phyloP scores from a whole-genome alignment of 164 flowering plant species.

The Stephania yunnanensis region DNA sequence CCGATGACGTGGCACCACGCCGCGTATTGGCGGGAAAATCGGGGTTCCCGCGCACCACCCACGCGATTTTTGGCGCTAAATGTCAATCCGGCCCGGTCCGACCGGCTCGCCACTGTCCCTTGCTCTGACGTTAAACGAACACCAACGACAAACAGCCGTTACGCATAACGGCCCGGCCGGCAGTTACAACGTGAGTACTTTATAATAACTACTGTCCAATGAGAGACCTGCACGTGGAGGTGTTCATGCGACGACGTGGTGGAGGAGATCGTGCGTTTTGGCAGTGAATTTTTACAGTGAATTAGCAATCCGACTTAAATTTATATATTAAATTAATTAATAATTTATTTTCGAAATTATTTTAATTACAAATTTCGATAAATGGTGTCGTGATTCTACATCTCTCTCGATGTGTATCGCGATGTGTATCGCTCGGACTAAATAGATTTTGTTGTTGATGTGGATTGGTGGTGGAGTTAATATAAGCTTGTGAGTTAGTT shows the following conservation, averaged over 20 bases:
- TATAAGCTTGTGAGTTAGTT: too few relatives aligned
- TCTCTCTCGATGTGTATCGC: too few relatives aligned
- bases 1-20: conserved; percentile 5
- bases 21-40: conserved; percentile 12
- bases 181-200: not conserved
- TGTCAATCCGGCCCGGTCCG: conserved; percentile 7
- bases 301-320: not conserved
- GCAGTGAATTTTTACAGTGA: not conserved
- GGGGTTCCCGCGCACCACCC: not conserved
- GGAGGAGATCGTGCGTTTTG: conserved; percentile 10
- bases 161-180: not conserved
- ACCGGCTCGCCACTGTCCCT: conserved; percentile 3
- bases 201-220: not conserved
- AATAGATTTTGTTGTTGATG: too few relatives aligned
- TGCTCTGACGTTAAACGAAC: not conserved
- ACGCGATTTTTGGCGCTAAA: not conserved
- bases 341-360: not conserved
- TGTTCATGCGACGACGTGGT: conserved; percentile 2
- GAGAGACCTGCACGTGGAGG: not conserved
- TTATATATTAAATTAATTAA: too few relatives aligned
- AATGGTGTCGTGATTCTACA: too few relatives aligned
- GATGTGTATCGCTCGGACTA: too few relatives aligned
- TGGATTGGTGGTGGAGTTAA: too few relatives aligned
- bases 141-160: conserved; percentile 7
- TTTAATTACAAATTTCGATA: too few relatives aligned